Evolutionary conservation across 2,329 filamentous ascomycete species (phyloP).

Genomic region (Xylariaceae sp.): DNA sequence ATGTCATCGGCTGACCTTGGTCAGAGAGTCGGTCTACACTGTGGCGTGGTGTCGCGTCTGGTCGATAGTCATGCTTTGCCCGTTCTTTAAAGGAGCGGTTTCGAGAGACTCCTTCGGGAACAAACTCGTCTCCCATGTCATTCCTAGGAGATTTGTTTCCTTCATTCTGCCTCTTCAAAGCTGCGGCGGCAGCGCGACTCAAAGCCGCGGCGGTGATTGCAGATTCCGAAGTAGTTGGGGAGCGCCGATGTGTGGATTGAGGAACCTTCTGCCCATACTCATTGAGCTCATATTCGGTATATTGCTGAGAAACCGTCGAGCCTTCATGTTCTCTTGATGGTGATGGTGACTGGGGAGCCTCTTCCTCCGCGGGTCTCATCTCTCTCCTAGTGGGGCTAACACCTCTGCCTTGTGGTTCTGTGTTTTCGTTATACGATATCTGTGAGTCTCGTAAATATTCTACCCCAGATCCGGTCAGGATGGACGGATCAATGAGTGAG

Average conservation of each 20-base stretch:
- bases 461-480: slow-evolving; percentile 60
- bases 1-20: slow-evolving; percentile 52
- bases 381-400: slow-evolving; percentile 41
- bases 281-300: slow-evolving; percentile 54
- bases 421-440: slow-evolving; percentile 30
- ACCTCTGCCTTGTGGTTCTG: slow-evolving; percentile 29
- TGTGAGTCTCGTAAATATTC: slow-evolving; percentile 40
- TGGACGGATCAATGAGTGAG: slow-evolving; percentile 64
- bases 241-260: slow-evolving; percentile 42
- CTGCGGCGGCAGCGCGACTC: slow-evolving; percentile 47
- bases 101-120: slow-evolving; percentile 50
- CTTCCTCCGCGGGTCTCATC: slow-evolving; percentile 38
- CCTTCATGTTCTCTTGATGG: slow-evolving; percentile 28
- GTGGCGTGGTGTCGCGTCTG: slow-evolving; percentile 53
- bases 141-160: slow-evolving; percentile 38
- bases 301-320: slow-evolving; percentile 41
- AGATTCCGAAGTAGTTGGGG: slow-evolving; percentile 54
- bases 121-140: slow-evolving; percentile 38
- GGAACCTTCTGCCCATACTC: slow-evolving; percentile 55
- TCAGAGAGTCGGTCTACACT: slow-evolving; percentile 57
- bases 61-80: slow-evolving; percentile 52
- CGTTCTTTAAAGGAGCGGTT: slow-evolving; percentile 65
- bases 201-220: slow-evolving; percentile 56
- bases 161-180: slow-evolving; percentile 46
- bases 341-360: slow-evolving; percentile 40